Evolutionary conservation across 805 yeast genomes (phyloP).

Genomic region (Komagataella populi): DNA sequence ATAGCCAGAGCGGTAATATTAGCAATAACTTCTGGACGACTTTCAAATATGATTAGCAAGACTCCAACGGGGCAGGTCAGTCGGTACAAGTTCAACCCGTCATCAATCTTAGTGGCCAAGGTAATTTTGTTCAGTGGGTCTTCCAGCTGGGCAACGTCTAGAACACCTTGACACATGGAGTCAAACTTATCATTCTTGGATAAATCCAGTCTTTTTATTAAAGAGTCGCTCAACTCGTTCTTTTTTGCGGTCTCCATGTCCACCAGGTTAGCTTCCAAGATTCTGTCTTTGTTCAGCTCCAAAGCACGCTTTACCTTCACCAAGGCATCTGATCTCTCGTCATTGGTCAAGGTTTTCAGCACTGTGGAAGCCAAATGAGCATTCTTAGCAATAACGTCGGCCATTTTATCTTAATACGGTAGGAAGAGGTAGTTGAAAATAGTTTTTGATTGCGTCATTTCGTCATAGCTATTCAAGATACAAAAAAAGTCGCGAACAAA

Average conservation of each 20-base stretch:
- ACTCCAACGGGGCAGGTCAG: constrained; percentile 94
- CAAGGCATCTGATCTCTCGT: constrained; percentile 61
- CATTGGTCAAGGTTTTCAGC: constrained; percentile 65
- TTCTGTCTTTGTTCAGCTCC: constrained; percentile 38
- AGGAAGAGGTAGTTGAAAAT: neutral
- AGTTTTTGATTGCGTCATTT: neutral
- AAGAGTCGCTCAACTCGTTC: constrained; percentile 50
- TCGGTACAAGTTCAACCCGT: constrained; percentile 71
- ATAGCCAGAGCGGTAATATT: constrained; percentile 92
- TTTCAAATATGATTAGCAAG: constrained; percentile 80
- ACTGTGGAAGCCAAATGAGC: constrained; percentile 79
- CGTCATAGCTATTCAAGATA: neutral
- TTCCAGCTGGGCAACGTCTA: constrained; percentile 77
- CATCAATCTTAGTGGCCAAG: constrained; percentile 75
- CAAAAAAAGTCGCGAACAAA: neutral
- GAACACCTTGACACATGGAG: constrained; percentile 85
- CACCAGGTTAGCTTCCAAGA: constrained; percentile 56
- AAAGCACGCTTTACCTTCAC: constrained; percentile 61
- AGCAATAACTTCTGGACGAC: constrained; percentile 97
- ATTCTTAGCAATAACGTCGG: constrained; percentile 64
- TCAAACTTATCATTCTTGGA: constrained; percentile 78
- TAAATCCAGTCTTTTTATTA: constrained; percentile 76
- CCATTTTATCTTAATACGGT: constrained; percentile 20
- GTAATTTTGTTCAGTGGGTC: constrained; percentile 92
- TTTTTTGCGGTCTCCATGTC: constrained; percentile 63